Evolutionary conservation across 2,329 filamentous ascomycete genomes (phyloP), one percentile per base, ranked within the genome.

Genomic region (Dendrostoma leiphaemia): DNA sequence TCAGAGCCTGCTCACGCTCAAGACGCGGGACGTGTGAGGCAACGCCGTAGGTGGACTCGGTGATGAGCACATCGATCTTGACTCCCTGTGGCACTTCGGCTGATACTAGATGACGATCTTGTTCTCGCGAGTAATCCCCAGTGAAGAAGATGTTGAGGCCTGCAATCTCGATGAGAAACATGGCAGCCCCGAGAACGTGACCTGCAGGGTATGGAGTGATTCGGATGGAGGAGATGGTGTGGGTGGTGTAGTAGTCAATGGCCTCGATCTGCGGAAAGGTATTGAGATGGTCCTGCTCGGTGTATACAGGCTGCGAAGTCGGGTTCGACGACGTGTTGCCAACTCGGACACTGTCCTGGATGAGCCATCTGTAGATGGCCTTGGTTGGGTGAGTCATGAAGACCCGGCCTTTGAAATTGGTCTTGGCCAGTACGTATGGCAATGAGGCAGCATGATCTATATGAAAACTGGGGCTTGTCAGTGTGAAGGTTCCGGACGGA

Each of bases 321-420:
- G 78, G 74, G 60, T 83, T 82, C 9, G 82, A 84, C 2, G 83
- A 84, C 4, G 82, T 85, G 65, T 85, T 89, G 68, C 88, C 88
- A 28, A 99, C 92, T 56, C 94, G 87, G 41, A 99, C 90, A 62
- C 91, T 96, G 72, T 99, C 94, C 71, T 96, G 91, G 59, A 97
- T 97, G 48, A 97, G 84, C 93, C 94, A 97, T 74, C 97, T 97
- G 82, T 99, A 99, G 69, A 99, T 99, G 64, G 94, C 94, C 72
- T 99, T 97, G 44, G 94, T 99, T 2, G 94, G 91, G 76, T 99
- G 94, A 48, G 94, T 99, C 93, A 97, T 99, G 76, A 97, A 97
- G 58, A 97, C 93, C 21, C 92, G 86, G 46, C 94, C 94, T 61
- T 89, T 88, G 77, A 99, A 99, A 71, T 97, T 97, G 34, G 94